A percentile compares a stretch with the other conserved stretches of the same genome.
phyloP scores from a whole-genome alignment of 768 basidiomycete species.

The Cantharellus anzutake region DNA sequence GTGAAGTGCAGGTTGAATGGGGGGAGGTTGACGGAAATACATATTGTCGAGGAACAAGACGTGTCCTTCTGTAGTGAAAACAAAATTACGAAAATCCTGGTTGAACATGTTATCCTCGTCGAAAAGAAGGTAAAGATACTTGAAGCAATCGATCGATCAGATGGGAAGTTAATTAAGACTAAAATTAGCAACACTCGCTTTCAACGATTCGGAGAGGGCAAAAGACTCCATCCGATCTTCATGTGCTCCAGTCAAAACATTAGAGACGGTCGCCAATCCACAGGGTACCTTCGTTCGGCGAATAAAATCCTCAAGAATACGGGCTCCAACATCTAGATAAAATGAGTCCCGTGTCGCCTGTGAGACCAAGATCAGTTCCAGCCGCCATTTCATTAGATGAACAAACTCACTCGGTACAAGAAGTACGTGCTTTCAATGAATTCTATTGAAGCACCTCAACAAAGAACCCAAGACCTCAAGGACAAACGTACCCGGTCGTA shows the following conservation, averaged over 20 bases:
- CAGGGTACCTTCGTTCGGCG: slow-evolving; percentile 65
- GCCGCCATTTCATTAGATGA: not conserved
- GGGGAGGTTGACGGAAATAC: slow-evolving; percentile 35
- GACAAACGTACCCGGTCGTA: slow-evolving; percentile 40
- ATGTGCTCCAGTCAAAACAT: slow-evolving; percentile 54
- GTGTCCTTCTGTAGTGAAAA: slow-evolving; percentile 94
- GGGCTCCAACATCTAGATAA: slow-evolving; percentile 82
- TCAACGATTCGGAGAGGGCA: slow-evolving; percentile 80
- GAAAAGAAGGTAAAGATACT: slow-evolving; percentile 90
- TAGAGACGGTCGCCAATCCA: slow-evolving; percentile 65
- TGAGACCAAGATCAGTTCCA: not conserved
- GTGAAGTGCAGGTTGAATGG: not conserved
- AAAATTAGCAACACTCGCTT: slow-evolving; percentile 27
- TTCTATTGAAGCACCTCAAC: slow-evolving; percentile 23
- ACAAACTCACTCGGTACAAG: slow-evolving; percentile 54
- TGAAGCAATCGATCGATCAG: slow-evolving; percentile 10
- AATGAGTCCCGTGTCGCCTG: slow-evolving; percentile 85
- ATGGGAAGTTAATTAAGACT: not conserved
- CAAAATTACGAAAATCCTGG: slow-evolving; percentile 62
- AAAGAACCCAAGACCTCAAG: not conserved
- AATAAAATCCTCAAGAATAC: slow-evolving; percentile 56
- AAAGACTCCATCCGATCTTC: slow-evolving; percentile 98
- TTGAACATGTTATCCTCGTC: slow-evolving; percentile 67
- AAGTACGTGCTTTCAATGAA: slow-evolving; percentile 96
- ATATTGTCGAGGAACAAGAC: slow-evolving; percentile 44